Base-by-base conservation (phyloP, 75 land plant genomes). In the Sequoia sempervirens region DNA sequence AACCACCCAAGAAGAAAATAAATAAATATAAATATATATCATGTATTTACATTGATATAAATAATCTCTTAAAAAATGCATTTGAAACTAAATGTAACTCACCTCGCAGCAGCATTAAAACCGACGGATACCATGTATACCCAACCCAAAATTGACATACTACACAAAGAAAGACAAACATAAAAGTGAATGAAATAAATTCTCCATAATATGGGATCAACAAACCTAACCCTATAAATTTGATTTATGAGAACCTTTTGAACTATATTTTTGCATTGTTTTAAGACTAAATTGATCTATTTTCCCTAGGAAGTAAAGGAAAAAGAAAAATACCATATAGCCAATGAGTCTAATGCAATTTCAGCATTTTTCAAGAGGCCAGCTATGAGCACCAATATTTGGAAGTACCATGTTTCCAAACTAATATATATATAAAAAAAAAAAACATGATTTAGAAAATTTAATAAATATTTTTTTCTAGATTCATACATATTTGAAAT, bases 31-130 rank as follows among this genome's bases (percentile, higher is more conserved):
- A n/a, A 4, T 34, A 34, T 34, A 34, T 47, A 15, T 50, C 13
- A 50, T 43, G 13, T 37, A 0, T 36, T 13, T 13, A 4, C 3
- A 50, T 20, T 34, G 50, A 32, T 46, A 23, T 45, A 43, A 9
- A 32, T 43, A 32, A 64, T 13, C 2, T 37, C 30, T 41, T 58
- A 38, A 47, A 66, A 56, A 46, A 40, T 7, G 9, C 43, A 72
- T 28, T 18, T 58, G 26, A 10, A 11, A 53, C 37, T 3, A 18
- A 75, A 37, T 15, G 2, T 76, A 53, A 86, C 84, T 81, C 17
- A 89, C 95, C 96, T 94, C 50, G 87, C 94, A 74, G 97, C 92
- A 13, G 94, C 97, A 85, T 93, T 92, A 79, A 95, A 88, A 0
- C 96, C 97, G 28, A 92, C 91, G 13, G 97, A 84, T 15, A 95